Evolutionary conservation across 352 stramenopile species (phyloP), one percentile per base, ranked within the genome.

Genomic region (Phytophthora sp.): DNA sequence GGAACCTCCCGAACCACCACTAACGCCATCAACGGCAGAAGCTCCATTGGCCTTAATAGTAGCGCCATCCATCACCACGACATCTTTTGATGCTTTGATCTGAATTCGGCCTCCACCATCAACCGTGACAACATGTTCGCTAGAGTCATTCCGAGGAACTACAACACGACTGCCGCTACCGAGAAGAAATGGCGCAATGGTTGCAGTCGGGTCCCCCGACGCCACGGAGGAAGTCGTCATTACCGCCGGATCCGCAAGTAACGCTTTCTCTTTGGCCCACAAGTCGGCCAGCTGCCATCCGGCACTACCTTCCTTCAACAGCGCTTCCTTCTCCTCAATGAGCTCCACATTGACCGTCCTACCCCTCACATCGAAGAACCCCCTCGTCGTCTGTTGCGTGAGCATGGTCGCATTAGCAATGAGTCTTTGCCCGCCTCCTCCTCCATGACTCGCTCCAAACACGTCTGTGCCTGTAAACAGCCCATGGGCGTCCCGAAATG

Each of bases 21-120:
- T 59, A 0, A 84, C 63, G 20, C 74, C 78, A 2, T 77, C 66
- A 11, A 78, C 27, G 4, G 77, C 74, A 24, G 68, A 57, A 3
- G 64, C 77, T 36, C 84, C 84, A 9, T 89, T 88, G 15, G 84
- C 81, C 21, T 69, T 33, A 62, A 92, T 84, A 12, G 29, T 55
- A 11, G 81, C 81, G 16, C 56, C 64, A 33, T 69, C 33, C 84
- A 92, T 89, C 24, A 92, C 55, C 38, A 92, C 81, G 0, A 92
- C 68, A 54, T 92, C 81, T 52, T 84, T 84, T 9, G 84, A 89
- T 1, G 84, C 81, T 45, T 66, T 75, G 23, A 92, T 81, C 31
- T 84, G 79, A n/a, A 92, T 80, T 36, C 84, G 69, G 5, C 83
- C 83, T 12, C 84, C 84, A 36, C 77, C 83, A 27, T 70, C 59